A percentile compares a stretch with the other conserved stretches of the same genome.
Conservation (phyloP, 257 asterid species). For the Craterostigma plantagineum region DNA sequence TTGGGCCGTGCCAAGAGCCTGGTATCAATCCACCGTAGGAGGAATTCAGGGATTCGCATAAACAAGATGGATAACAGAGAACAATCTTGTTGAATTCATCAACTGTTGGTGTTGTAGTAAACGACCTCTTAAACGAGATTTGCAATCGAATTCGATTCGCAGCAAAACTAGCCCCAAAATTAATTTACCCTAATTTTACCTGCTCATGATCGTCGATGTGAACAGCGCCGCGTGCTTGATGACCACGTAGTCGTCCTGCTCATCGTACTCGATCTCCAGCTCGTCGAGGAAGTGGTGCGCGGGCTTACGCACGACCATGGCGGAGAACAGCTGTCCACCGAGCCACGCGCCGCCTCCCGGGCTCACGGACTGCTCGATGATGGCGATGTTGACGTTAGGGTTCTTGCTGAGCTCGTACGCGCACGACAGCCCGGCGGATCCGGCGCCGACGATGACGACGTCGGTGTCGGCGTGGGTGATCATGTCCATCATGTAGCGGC, state of each 20-base stretch:
- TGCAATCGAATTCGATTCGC: too few species aligned
- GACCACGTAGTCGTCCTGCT: constrained; percentile 54
- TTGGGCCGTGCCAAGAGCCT: constrained; percentile 51
- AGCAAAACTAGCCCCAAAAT: too few species aligned
- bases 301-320: constrained; percentile 63
- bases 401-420: constrained; percentile 63
- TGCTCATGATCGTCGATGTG: constrained; percentile 78
- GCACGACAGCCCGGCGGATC: constrained; percentile 62
- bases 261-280: constrained; percentile 51
- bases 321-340: constrained; percentile 68
- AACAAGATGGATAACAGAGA: too few species aligned
- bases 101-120: too few species aligned
- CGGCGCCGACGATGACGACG: constrained; percentile 60
- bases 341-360: constrained; percentile 88
- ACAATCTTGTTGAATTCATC: too few species aligned
- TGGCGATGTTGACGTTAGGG: constrained; percentile 38
- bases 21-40: too few species aligned
- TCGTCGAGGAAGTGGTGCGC: constrained; percentile 56
- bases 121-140: too few species aligned
- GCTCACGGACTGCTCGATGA: constrained; percentile 60
- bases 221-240: constrained; percentile 64
- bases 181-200: too few species aligned
- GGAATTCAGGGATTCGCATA: too few species aligned
- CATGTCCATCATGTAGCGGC: constrained; percentile 71
- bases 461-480: constrained; percentile 72